A percentile compares a stretch with the other conserved stretches of the same genome.
Conservation (phyloP, 768 basidiomycete species). For the Gymnopilus dilepis region DNA sequence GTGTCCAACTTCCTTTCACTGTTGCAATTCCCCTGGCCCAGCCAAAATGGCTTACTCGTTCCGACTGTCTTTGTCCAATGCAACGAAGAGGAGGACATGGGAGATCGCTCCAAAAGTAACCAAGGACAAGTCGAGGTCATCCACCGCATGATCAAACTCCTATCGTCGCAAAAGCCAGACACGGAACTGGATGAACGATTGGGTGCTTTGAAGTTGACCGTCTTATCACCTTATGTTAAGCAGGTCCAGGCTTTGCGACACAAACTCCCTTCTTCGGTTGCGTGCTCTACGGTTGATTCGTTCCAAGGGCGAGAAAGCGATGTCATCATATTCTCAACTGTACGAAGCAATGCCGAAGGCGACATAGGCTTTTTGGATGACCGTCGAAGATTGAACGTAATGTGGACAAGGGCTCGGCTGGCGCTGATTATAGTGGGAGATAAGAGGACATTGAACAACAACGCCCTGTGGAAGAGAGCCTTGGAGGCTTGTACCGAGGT, state of each 20-base stretch:
- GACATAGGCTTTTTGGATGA: conserved; percentile 75
- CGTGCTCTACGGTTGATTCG: conserved; percentile 59
- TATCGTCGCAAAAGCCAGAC: conserved; percentile 35
- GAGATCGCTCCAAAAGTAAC: conserved; percentile 65
- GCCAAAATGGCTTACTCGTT: conserved; percentile 34
- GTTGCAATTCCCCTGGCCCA: conserved; percentile 66
- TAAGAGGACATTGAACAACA: conserved; percentile 49
- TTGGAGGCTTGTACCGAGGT: conserved; percentile 44
- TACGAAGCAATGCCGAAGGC: conserved; percentile 60
- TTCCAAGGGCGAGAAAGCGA: conserved; percentile 76
- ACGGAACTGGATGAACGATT: conserved; percentile 19
- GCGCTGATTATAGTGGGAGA: conserved; percentile 69
- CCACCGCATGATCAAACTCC: conserved; percentile 48
- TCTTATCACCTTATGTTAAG: conserved; percentile 66
- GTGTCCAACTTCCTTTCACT: conserved; percentile 41
- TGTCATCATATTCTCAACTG: conserved; percentile 67
- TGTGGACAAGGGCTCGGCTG: conserved; percentile 69
- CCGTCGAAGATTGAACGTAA: conserved; percentile 64
- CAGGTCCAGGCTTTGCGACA: conserved; percentile 55
- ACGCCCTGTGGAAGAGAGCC: conserved; percentile 59
- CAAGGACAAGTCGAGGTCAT: conserved; percentile 60
- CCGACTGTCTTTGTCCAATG: conserved; percentile 68
- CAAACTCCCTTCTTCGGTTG: conserved; percentile 40
- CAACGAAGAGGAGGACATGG: conserved; percentile 60
- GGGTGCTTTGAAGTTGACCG: conserved; percentile 42